Conservation (phyloP, 192 early-diverging fungal genomes). For the Mortierella hygrophila region DNA sequence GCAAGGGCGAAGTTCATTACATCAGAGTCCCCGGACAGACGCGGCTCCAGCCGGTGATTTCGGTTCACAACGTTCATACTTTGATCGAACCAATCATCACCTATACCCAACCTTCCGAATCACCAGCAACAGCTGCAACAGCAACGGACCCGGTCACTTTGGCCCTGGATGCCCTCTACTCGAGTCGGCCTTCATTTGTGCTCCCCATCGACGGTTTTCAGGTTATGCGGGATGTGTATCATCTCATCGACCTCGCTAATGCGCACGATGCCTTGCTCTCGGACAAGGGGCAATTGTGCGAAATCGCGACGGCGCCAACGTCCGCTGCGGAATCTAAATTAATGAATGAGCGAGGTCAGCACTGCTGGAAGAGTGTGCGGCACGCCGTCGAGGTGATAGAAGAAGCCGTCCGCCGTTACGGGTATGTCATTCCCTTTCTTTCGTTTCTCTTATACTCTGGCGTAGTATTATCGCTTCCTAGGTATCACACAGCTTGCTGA, state of each 20-base stretch:
- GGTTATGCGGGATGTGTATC: conserved; percentile 54
- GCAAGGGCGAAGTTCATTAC: conserved; percentile 46
- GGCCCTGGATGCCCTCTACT: conserved; percentile 31
- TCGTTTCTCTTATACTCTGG: background rate
- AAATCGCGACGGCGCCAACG: background rate
- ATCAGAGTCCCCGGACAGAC: conserved; percentile 17
- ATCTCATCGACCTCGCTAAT: conserved; percentile 33
- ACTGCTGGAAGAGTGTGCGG: conserved; percentile 52
- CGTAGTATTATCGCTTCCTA: background rate
- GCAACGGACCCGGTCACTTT: background rate
- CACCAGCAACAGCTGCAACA: background rate
- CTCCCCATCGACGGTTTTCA: conserved; percentile 47
- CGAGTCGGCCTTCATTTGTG: conserved; percentile 40
- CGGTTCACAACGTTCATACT: conserved; percentile 51
- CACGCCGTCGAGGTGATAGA: conserved; percentile 68
- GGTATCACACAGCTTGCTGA: background rate
- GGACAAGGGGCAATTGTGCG: conserved; percentile 11
- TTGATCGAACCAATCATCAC: conserved; percentile 26
- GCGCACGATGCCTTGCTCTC: conserved; percentile 11
- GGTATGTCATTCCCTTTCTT: conserved; percentile 54
- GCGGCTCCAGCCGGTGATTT: conserved; percentile 33
- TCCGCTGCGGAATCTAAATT: conserved; percentile 15
- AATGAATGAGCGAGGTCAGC: conserved; percentile 37
- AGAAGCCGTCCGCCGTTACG: conserved; percentile 64
- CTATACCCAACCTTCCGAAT: conserved; percentile 20